Base-by-base conservation (phyloP, 345 rosid genomes). In the Angophora floribunda region DNA sequence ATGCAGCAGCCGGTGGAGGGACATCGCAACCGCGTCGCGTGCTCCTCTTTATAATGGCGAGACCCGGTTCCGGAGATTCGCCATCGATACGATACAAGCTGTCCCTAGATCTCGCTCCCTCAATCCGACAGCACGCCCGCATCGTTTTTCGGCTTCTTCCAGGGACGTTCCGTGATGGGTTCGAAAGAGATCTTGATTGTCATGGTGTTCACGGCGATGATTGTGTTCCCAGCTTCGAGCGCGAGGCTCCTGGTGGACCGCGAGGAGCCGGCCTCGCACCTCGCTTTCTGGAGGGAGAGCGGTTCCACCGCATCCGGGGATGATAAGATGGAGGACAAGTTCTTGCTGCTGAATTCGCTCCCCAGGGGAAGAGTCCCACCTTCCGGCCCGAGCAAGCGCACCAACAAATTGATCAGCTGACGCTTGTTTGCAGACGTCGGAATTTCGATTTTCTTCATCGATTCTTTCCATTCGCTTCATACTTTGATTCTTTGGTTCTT, bases 331-430 rank as follows among this genome's bases (percentile, higher is more conserved):
- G 85, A 85, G 80, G 88, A 85, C 22, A 85, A 57, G 85, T 65
- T 86, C 13, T 84, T 89, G 87, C 26, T 91, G 86, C 92, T 91
- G 87, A 88, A 85, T 88, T 85, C 90, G 70, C 89, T 90, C 24
- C 91, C 93, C 0, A 90, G 88, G 85, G 92, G 94, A 63, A 30
- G 52, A 36, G 45, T 78, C 51, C 92, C 91, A 13, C 90, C 92
- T 7, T 91, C 91, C 36, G 91, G 90, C 79, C 93, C 92, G 16
- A 91, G 93, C 89, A 82, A 88, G 78, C 51, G 91, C 67, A 84
- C 51, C 87, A 90, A 92, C 91, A 70, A 85, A 52, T 53, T 44
- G 32, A 45, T 70, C 10, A 61, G 86, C 57, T 92, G 87, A 89
- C 52, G 26, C 82, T 19, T 21, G 22, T 8, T 8, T 75, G 49